phyloP scores from a whole-genome alignment of 106 monocot genomes.

The Dendrobium huoshanense region DNA sequence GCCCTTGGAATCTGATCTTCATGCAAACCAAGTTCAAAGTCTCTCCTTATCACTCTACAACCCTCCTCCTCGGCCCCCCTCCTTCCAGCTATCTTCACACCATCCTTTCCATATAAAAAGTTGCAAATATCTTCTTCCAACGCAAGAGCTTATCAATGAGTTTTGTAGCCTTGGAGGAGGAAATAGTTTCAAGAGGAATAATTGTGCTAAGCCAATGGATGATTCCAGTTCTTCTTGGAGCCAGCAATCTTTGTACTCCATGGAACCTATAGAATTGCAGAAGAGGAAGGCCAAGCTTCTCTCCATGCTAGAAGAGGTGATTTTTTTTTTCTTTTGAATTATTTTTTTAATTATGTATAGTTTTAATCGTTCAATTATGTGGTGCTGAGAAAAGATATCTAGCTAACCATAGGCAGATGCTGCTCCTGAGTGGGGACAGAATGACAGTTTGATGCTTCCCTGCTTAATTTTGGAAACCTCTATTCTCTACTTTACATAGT shows the following conservation, averaged over 20 bases:
- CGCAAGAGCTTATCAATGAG: constrained; percentile 45
- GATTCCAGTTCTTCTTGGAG: not conserved
- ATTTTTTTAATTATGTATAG: not conserved
- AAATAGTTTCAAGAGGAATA: constrained; percentile 1
- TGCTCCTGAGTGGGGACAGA: constrained; percentile 26
- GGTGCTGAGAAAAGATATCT: not conserved
- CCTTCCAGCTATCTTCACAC: not conserved
- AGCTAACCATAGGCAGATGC: constrained; percentile 5
- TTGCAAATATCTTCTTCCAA: constrained; percentile 44
- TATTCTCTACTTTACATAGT: constrained; percentile 22
- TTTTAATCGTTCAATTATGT: not conserved
- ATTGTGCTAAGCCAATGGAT: not conserved
- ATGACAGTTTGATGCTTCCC: constrained; percentile 27
- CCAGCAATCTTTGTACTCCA: constrained; percentile 23
- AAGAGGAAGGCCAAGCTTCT: constrained; percentile 47
- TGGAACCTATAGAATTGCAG: constrained; percentile 52
- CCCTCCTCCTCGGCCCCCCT: not conserved
- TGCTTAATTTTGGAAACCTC: constrained; percentile 46
- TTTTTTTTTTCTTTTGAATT: not conserved
- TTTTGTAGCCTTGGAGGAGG: constrained; percentile 35
- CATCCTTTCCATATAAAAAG: constrained; percentile 21
- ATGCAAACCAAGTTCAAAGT: not conserved
- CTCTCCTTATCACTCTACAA: constrained; percentile 25
- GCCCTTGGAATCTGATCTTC: not conserved
- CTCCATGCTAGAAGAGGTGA: constrained; percentile 66